A percentile compares a stretch with the other conserved stretches of the same genome.
Evolutionary conservation across 2,329 filamentous ascomycete species (phyloP).

Genomic region (Incumbomyces delicatus): DNA sequence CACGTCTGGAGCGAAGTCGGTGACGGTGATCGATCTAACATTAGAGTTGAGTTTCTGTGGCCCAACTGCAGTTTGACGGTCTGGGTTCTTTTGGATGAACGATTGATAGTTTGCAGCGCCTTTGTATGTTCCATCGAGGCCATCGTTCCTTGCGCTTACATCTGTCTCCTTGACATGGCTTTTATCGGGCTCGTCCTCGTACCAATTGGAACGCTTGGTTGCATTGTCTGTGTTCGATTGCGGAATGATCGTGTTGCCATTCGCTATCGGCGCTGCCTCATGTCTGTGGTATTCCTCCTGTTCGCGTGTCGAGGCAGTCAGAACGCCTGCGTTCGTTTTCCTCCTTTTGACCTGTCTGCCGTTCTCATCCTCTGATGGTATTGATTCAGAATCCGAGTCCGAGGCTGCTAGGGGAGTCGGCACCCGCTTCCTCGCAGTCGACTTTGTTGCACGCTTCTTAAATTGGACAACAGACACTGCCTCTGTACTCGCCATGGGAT

Average conservation of each 20-base stretch:
- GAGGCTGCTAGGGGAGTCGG: slow-evolving; percentile 60
- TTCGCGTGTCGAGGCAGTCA: slow-evolving; percentile 47
- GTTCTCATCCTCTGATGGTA: slow-evolving; percentile 65
- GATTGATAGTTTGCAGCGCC: slow-evolving; percentile 61
- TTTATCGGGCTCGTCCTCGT: slow-evolving; percentile 56
- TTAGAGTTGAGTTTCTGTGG: slow-evolving; percentile 77
- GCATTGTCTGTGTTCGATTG: slow-evolving; percentile 69
- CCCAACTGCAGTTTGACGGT: slow-evolving; percentile 62
- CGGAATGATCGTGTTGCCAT: slow-evolving; percentile 51
- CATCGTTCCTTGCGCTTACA: slow-evolving; percentile 16
- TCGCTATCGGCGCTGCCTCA: slow-evolving; percentile 44
- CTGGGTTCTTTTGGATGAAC: slow-evolving; percentile 72
- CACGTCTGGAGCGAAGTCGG: slow-evolving; percentile 82
- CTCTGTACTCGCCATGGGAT: slow-evolving; percentile 22
- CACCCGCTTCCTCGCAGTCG: slow-evolving; percentile 67
- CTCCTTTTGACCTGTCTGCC: slow-evolving; percentile 71
- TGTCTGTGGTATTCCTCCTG: slow-evolving; percentile 22
- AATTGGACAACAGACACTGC: slow-evolving; percentile 43
- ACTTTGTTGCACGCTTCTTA: slow-evolving; percentile 74
- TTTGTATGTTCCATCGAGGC: slow-evolving; percentile 61
- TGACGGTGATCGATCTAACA: slow-evolving; percentile 79
- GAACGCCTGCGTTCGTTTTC: slow-evolving; percentile 59
- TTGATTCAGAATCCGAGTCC: slow-evolving; percentile 53
- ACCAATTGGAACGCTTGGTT: slow-evolving; percentile 84
- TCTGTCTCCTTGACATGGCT: slow-evolving; percentile 39